Conservation (phyloP, 345 rosid genomes). For the Pistacia atlantica region DNA sequence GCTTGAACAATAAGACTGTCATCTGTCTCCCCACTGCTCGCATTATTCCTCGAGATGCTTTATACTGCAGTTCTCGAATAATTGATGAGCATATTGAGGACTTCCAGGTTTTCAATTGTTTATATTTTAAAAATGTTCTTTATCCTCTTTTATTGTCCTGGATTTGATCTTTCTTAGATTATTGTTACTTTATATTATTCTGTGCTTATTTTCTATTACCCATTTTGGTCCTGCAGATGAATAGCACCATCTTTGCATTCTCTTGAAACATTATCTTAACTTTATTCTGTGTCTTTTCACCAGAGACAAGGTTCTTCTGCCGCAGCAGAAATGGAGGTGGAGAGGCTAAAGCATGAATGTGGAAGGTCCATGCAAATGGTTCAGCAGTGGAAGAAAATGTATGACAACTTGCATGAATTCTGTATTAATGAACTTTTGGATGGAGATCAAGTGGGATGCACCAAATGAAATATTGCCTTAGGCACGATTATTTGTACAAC, state of each 20-base stretch:
- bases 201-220: background rate
- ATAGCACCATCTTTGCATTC: background rate
- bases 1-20: slow-evolving; percentile 29
- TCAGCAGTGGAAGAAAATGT: slow-evolving; percentile 63
- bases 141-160: background rate
- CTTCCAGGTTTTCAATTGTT: slow-evolving; percentile 57
- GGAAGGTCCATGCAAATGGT: slow-evolving; percentile 42
- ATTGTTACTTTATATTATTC: too few relatives aligned
- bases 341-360: slow-evolving; percentile 56
- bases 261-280: background rate
- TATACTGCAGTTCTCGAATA: slow-evolving; percentile 44
- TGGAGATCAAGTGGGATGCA: slow-evolving; percentile 26
- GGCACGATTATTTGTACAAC: background rate
- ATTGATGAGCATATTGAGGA: slow-evolving; percentile 62
- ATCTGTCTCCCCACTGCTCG: slow-evolving; percentile 43
- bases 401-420: slow-evolving; percentile 59
- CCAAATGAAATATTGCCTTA: slow-evolving; percentile 10
- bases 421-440: slow-evolving; percentile 57
- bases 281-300: slow-evolving; percentile 11
- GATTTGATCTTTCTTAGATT: background rate
- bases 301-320: slow-evolving; percentile 62
- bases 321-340: slow-evolving; percentile 69
- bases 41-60: slow-evolving; percentile 26
- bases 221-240: background rate
- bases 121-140: background rate